Conservation (phyloP, 208 protist species). For the Leishmania major region DNA sequence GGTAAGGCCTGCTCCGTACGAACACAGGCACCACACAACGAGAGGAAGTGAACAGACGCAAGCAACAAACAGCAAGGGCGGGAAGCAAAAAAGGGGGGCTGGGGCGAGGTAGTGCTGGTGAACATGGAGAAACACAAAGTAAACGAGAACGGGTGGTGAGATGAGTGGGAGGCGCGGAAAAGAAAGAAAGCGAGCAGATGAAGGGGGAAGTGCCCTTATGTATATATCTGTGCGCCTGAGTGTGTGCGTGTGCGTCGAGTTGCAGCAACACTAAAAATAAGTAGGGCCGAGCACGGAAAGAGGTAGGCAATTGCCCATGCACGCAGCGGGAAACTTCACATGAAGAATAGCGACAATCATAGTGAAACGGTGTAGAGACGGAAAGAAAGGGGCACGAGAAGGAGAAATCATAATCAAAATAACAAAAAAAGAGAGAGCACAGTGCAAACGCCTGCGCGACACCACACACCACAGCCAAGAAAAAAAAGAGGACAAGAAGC, state of each 20-base stretch:
- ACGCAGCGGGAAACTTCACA: neutral
- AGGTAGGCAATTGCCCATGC: neutral
- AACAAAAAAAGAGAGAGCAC: neutral
- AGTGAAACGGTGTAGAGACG: neutral
- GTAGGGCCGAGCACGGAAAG: neutral
- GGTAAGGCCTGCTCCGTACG: neutral
- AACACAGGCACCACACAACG: neutral
- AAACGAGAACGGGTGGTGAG: neutral
- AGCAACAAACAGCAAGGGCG: neutral
- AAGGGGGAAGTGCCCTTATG: neutral
- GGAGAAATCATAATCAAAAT: neutral
- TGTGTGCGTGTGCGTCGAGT: neutral
- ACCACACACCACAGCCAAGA: neutral
- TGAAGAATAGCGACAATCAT: neutral
- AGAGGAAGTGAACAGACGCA: neutral
- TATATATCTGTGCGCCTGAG: neutral
- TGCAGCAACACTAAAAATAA: neutral
- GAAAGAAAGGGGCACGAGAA: constrained; percentile 1
- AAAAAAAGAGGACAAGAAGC: neutral
- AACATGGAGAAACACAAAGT: neutral
- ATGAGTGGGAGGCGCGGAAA: neutral
- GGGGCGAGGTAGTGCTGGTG: neutral
- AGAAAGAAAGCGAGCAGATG: neutral
- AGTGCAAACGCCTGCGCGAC: neutral
- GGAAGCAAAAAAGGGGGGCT: constrained; percentile 2